Base-by-base conservation (phyloP, 768 basidiomycete genomes). In the Mrakia frigida region DNA sequence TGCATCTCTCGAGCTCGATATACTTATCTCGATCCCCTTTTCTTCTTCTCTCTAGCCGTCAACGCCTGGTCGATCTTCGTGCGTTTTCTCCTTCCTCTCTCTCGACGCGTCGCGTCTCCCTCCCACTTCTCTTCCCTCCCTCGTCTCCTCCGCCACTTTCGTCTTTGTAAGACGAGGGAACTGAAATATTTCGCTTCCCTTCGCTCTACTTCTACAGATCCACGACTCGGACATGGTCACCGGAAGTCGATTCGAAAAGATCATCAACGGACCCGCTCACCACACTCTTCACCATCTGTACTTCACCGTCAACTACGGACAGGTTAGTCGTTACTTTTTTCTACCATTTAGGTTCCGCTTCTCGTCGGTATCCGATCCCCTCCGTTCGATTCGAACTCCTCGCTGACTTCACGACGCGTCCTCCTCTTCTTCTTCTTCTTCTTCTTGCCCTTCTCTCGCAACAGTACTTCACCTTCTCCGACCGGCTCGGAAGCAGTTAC, bases 181-280 rank as follows among this genome's bases (percentile, higher is more conserved):
- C 46, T 50, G 18, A 50, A 9, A 18, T 18, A 18, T 14, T 14
- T 21, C 46, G 16, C 46, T 4, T 50, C 46, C 6, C 18, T 50
- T 21, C 46, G 10, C 10, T 21, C 16, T 60, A 9, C 60, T 28
- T 21, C 23, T 21, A 31, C 33, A 56, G 28, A 56, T 56, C n/a
- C 56, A 56, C n/a, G 56, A 56, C 56, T 94, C 93, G 3, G 97
- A 98, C 85, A 98, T 99, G 96, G 89, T 98, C 81, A 92, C 93
- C 63, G 63, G 31, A 21, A 28, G n/a, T 65, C 33, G 63, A 35
- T 35, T 65, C 33, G 33, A 65, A 14, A 65, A 33, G 63, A 21
- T 65, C 82, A 94, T 99, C 85, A 99, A 98, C 84, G 94, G 94
- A n/a, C 96, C 97, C 2, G 93, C 95, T 2, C 97, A 99, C 80